phyloP scores from a whole-genome alignment of 2,329 filamentous ascomycete species.

The Aspergillus brunneoviolaceus region DNA sequence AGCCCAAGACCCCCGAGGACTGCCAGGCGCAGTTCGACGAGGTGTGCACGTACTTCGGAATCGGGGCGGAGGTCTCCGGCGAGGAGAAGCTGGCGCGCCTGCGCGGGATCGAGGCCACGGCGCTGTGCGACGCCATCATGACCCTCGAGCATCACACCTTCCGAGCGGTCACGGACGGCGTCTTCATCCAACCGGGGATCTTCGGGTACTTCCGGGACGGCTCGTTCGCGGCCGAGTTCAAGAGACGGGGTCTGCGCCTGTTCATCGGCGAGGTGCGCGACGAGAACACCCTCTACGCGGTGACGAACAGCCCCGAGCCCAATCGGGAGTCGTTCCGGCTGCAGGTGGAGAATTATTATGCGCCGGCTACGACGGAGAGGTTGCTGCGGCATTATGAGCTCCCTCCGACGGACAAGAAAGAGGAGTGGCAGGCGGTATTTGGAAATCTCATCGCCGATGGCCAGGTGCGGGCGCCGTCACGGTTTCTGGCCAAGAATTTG shows the following conservation, averaged over 20 bases:
- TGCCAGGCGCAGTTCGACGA: constrained; percentile 47
- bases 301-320: constrained; percentile 39
- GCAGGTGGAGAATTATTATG: constrained; percentile 48
- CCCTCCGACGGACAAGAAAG: constrained; percentile 29
- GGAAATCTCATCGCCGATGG: constrained; percentile 38
- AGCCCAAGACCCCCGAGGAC: constrained; percentile 42
- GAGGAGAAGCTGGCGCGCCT: constrained; percentile 35
- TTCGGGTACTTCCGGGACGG: constrained; percentile 40
- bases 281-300: constrained; percentile 47
- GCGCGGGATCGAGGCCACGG: constrained; percentile 30
- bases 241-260: constrained; percentile 33
- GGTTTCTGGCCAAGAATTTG: constrained; percentile 20
- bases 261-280: constrained; percentile 48
- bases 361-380: constrained; percentile 38
- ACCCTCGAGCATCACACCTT: constrained; percentile 49
- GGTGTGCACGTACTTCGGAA: constrained; percentile 37
- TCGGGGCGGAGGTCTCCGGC: constrained; percentile 23
- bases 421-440: constrained; percentile 42
- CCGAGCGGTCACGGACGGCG: constrained; percentile 45
- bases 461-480: constrained; percentile 23
- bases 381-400: constrained; percentile 39
- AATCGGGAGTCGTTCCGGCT: constrained; percentile 35
- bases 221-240: constrained; percentile 41
- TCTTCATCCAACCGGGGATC: constrained; percentile 43
- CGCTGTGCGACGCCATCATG: constrained; percentile 38